These are phyloP conservation scores for Tuber calosporum DNA, from an alignment of 495 filamentous ascomycete genomes.

Conservation along the genomic window DNA sequence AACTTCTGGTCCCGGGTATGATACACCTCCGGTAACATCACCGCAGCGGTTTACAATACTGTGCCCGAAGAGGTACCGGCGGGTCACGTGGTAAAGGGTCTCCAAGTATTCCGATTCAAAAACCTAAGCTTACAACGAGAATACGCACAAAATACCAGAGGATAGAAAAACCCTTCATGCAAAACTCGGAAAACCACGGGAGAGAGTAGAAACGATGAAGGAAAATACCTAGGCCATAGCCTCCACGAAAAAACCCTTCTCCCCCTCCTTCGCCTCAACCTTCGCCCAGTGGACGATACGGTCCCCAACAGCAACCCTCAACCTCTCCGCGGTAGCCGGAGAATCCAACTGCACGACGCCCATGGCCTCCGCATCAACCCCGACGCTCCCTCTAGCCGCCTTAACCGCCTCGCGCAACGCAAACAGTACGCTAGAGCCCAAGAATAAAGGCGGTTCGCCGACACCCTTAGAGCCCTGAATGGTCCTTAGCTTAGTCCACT, in stretches of 20 bases:
- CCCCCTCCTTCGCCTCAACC: conserved; percentile 61
- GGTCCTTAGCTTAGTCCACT: conserved; percentile 43
- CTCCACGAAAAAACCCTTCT: conserved; percentile 81
- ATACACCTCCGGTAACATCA: too few relatives aligned
- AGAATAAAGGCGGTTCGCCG: conserved; percentile 45
- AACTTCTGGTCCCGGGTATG: too few relatives aligned
- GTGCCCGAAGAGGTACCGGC: too few relatives aligned
- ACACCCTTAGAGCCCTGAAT: conserved; percentile 46
- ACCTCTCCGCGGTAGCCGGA: conserved; percentile 80
- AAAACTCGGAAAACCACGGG: too few relatives aligned
- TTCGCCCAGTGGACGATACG: conserved; percentile 70
- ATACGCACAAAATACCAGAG: too few relatives aligned
- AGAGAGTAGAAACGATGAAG: too few relatives aligned
- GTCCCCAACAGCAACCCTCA: conserved; percentile 75
- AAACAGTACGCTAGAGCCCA: conserved; percentile 45
- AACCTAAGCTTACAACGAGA: too few relatives aligned
- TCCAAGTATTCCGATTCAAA: too few relatives aligned
- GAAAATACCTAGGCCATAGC: conserved; percentile 14
- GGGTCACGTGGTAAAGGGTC: too few relatives aligned
- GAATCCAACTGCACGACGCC: conserved; percentile 58
- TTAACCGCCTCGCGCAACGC: conserved; percentile 48
- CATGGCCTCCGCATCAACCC: conserved; percentile 42
- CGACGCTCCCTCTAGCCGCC: conserved; percentile 41
- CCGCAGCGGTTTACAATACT: too few relatives aligned
- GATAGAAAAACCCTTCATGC: too few relatives aligned